These are phyloP conservation scores for Xylariomycetidae sp. DNA, from an alignment of 2,329 filamentous ascomycete species.

Conservation along the genomic window DNA sequence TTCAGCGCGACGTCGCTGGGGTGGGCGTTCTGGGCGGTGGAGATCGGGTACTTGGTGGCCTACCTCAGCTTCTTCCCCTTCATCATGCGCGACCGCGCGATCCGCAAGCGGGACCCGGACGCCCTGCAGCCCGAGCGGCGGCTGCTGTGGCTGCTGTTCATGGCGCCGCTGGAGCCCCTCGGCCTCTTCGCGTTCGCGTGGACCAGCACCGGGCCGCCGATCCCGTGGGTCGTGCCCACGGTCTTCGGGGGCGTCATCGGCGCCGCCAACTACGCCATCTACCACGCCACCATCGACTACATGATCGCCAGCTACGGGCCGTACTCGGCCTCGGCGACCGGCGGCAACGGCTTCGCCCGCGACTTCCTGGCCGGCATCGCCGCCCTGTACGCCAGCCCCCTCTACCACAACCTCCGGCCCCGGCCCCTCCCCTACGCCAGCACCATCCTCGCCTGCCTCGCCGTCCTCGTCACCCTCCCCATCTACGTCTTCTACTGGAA, in stretches of 20 bases:
- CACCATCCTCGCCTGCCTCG: slow-evolving; percentile 43
- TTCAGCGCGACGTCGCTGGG: slow-evolving; percentile 33
- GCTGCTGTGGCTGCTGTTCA: slow-evolving; percentile 42
- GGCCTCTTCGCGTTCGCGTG: slow-evolving; percentile 58
- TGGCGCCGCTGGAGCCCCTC: slow-evolving; percentile 44
- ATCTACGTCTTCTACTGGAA: slow-evolving; percentile 52
- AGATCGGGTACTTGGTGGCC: slow-evolving; percentile 47
- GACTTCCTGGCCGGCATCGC: slow-evolving; percentile 57
- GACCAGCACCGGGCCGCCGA: slow-evolving; percentile 46
- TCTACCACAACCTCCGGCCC: slow-evolving; percentile 37
- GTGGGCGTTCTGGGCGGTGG: slow-evolving; percentile 6
- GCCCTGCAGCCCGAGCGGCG: slow-evolving; percentile 42
- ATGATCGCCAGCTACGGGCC: slow-evolving; percentile 59
- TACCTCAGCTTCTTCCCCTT: slow-evolving; percentile 48
- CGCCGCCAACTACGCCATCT: slow-evolving; percentile 54
- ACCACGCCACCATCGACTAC: slow-evolving; percentile 61
- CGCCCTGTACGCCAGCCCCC: slow-evolving; percentile 50
- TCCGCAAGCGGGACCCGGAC: slow-evolving; percentile 34
- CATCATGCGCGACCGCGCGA: slow-evolving; percentile 29
- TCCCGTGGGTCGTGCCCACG: slow-evolving; percentile 57
- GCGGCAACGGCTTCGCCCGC: slow-evolving; percentile 57
- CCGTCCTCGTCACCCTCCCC: slow-evolving; percentile 42
- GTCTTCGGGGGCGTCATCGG: slow-evolving; percentile 52
- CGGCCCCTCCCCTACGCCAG: slow-evolving; percentile 44
- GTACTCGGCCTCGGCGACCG: slow-evolving; percentile 57